phyloP scores from a whole-genome alignment of 768 basidiomycete genomes.

The Rhodotorula paludigena region DNA sequence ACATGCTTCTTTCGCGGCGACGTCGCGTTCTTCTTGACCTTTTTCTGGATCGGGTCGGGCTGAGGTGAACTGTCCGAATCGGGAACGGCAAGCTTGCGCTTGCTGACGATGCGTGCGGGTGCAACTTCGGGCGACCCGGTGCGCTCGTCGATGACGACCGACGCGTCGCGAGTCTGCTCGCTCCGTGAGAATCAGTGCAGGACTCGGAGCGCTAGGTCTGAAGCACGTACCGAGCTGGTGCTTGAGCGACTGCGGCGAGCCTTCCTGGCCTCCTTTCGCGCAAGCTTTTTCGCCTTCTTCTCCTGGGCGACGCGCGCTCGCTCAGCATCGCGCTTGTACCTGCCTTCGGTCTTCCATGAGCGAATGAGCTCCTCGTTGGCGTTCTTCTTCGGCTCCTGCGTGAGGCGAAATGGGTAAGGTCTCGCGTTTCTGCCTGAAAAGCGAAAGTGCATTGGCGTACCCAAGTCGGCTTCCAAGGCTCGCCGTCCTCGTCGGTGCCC shows the following conservation, averaged over 20 bases:
- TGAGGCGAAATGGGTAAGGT: too few relatives aligned
- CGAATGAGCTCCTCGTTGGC: conserved; percentile 9
- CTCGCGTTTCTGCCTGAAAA: fast-evolving
- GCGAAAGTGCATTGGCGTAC: not conserved
- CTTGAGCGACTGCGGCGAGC: not conserved
- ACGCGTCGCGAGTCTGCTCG: not conserved
- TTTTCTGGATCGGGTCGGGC: not conserved
- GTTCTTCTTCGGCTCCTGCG: conserved; percentile 33
- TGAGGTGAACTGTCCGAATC: conserved; percentile 8
- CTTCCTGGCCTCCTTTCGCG: not conserved
- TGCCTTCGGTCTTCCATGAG: not conserved
- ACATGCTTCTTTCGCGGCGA: conserved; percentile 3
- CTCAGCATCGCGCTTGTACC: not conserved
- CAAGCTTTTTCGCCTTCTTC: not conserved
- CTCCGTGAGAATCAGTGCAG: too few relatives aligned
- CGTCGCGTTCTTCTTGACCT: not conserved
- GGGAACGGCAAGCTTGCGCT: conserved; percentile 14
- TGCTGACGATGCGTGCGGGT: not conserved
- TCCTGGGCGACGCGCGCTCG: not conserved
- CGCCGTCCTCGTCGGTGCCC: conserved; percentile 17
- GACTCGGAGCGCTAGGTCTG: too few relatives aligned
- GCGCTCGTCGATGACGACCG: not conserved
- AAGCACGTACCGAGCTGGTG: not conserved
- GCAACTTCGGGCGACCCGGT: not conserved
- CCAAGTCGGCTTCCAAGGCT: conserved; percentile 26